phyloP scores from a whole-genome alignment of 805 yeast genomes.

The Priceomyces carsonii region DNA sequence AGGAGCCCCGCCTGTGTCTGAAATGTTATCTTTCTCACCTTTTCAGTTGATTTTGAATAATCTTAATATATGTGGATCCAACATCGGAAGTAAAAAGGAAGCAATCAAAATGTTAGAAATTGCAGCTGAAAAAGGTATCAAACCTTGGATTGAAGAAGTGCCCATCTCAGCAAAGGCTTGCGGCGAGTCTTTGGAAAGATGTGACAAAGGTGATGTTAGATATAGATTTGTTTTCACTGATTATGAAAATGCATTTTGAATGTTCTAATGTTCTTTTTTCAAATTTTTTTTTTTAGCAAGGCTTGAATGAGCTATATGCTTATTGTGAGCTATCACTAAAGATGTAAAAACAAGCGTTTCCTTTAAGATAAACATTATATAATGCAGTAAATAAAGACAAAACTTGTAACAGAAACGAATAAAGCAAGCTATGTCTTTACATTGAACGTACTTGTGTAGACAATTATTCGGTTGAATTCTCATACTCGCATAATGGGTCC shows the following conservation, averaged over 20 bases:
- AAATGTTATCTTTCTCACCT: constrained; percentile 48
- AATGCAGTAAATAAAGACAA: no score
- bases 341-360: no score
- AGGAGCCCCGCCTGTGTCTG: constrained; percentile 58
- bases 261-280: no score
- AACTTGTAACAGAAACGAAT: no score
- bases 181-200: constrained; percentile 54
- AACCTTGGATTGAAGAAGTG: constrained; percentile 64
- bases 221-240: constrained; percentile 65
- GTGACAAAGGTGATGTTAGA: constrained; percentile 56
- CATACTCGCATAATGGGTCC: no score
- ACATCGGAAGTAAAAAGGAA: constrained; percentile 50
- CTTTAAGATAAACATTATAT: no score
- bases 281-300: no score
- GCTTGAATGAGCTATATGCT: no score
- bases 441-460: no score
- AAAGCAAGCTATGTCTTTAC: no score
- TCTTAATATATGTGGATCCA: constrained; percentile 50
- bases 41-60: constrained; percentile 52
- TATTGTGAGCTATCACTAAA: no score
- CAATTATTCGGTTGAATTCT: no score
- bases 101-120: constrained; percentile 65
- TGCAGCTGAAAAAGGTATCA: constrained; percentile 58
- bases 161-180: constrained; percentile 55
- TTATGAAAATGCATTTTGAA: constrained; percentile 43